Evolutionary conservation across 148 eudicot species (phyloP), one percentile per base, ranked within the genome.

Genomic region (Hydrangea macrophylla): DNA sequence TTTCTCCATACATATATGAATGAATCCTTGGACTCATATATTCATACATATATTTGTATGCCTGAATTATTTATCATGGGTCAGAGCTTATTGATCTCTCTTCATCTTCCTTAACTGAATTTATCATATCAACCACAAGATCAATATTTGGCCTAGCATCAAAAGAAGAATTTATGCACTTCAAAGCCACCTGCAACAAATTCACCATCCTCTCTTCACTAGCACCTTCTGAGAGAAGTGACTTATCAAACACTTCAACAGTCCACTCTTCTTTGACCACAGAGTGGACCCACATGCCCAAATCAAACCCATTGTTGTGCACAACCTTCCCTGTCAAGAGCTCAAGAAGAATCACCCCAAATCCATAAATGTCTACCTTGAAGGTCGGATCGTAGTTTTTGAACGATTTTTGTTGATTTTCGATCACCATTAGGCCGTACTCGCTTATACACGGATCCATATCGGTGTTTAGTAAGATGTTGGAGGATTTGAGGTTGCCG

Each of bases 401-500:
- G 70, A 23, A 24, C 22, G 72, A 33, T n/a, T 33, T 27, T 22
- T 78, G 61, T n/a, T 73, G 26, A 18, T 65, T 62, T 9, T 74
- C 81, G 0, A 72, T 65, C 68, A 68, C 82, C 80, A 73, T 76
- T 22, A 83, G 73, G 15, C 87, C 87, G 26, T 83, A 83, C 53
- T 83, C 87, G 31, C 87, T 77, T 24, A 83, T 67, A 26, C 71
- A 62, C 7, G 87, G 79, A 20, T 75, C 81, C 84, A 80, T 74
- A 22, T 66, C 68, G 1, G 72, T 61, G 68, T 70, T 78, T n/a
- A 83, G 55, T 48, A 83, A 11, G 40, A 83, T 83, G 80, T 83
- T 83, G 57, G 82, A 74, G 56, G 81, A 80, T 75, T 83, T 83
- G 17, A 83, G 51, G 69, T 83, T 83, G 6, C 87, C 87, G 39